Evolutionary conservation across 1,284 basidiomycete species (phyloP), one percentile per base, ranked within the genome.

Genomic region (Rhizoctonia solani): DNA sequence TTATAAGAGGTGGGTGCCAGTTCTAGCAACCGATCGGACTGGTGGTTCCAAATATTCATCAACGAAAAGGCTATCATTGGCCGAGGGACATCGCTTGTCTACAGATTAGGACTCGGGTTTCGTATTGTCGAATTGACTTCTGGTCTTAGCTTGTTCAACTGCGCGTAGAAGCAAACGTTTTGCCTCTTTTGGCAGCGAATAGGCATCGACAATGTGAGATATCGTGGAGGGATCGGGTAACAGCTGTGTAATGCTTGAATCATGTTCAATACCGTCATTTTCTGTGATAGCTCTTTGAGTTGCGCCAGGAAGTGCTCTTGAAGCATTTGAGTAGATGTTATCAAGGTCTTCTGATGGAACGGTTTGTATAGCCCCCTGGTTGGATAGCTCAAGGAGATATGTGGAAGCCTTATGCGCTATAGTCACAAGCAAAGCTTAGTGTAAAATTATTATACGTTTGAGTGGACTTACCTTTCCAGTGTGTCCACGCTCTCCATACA

Each of bases 401-500:
- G 84, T 81, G 3, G 89, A 89, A 9, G 87, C 84, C 75, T 82
- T 87, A 76, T 85, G 89, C 19, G 90, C 90, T 91, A 41, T 67
- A 67, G 47, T 42, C 2, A 47, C 44, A 63, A 53, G 42, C 56
- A 25, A 37, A 37, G 41, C 4, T 42, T 52, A 50, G 61, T 25
- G 23, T 27, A 19, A 54, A 54, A 16, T 23, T 25, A 25, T 21
- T 21, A 14, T 46, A 41, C 23, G 4, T 9, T 14, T 46, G 52
- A 21, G 23, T 14, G 16, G 11, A 44, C 77, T 67, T 65, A 88
- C 89, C 89, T 82, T 80, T 84, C 74, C 87, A 92, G 75, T 92
- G 90, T 50, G 86, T 87, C 89, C 90, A 92, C 50, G 88, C 85
- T 54, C 90, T 81, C 90, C 90, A 92, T 1, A 81, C 83, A 72